Evolutionary conservation across 306 rosid species (phyloP), one percentile per base, ranked within the genome.

Genomic region (Lathyrus oleraceus): DNA sequence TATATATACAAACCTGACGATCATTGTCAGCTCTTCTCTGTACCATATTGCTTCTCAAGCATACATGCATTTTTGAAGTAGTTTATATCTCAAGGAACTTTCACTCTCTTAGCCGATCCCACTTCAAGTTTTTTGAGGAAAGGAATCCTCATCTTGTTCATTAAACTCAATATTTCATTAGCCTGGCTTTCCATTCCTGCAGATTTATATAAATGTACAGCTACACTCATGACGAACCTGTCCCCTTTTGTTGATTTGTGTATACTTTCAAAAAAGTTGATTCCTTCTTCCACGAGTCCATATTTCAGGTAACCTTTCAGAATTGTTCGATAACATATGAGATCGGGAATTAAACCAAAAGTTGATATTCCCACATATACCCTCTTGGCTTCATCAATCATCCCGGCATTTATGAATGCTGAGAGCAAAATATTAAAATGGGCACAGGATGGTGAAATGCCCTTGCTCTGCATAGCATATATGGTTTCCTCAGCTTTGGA

Each of bases 221-320:
- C 98, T 32, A 91, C 91, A 81, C 96, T 93, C 88, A 82, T 58
- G 66, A 90, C 80, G 74, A 86, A 93, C 82, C 75, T 74, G 81
- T 93, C 96, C 16, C 81, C 56, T 79, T 79, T 76, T 52, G 62
- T 62, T 64, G 72, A 80, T 56, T 82, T 75, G 28, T 72, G 61
- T 67, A 87, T 59, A 21, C 82, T 78, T 81, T 90, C 91, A 8
- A 84, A 86, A 67, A 90, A 85, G 44, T 70, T 53, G 70, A 85
- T 85, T 53, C 98, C 98, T 76, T 84, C 87, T 77, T 87, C 90
- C 80, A 93, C 75, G 2, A 12, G 64, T 68, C 82, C 82, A 67
- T 27, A 44, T 73, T 88, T 86, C 83, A 93, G 67, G 80, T 88
- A 90, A 65, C 98, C 97, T 73, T 73, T 85, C 76, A 93, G 25